phyloP scores from a whole-genome alignment of 805 yeast genomes.

The Wickerhamomyces alni region DNA sequence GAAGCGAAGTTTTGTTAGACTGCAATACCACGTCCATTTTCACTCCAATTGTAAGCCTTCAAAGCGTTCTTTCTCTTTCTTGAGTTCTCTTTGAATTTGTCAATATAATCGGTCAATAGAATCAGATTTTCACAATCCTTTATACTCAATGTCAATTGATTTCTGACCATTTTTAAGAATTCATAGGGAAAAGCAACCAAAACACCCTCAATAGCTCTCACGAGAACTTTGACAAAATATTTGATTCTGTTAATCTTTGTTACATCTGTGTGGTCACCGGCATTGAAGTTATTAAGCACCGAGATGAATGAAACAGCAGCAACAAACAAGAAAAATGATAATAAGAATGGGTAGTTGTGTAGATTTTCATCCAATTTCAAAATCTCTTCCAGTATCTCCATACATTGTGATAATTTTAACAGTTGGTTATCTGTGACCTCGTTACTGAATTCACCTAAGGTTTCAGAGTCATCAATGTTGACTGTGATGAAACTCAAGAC shows the following conservation, averaged over 20 bases:
- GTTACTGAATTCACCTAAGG: constrained; percentile 11
- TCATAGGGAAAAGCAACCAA: constrained; percentile 24
- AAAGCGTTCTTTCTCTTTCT: constrained; percentile 24
- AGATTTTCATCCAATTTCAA: constrained; percentile 14
- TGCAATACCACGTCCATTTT: constrained; percentile 32
- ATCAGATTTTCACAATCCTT: constrained; percentile 22
- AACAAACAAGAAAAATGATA: constrained; percentile 18
- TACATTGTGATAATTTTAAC: constrained; percentile 10
- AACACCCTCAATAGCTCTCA: constrained; percentile 20
- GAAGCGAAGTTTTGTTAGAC: constrained; percentile 10
- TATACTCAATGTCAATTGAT: constrained; percentile 15
- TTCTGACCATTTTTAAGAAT: constrained; percentile 22
- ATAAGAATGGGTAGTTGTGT: constrained; percentile 16
- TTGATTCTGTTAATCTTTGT: constrained; percentile 18
- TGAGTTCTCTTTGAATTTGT: constrained; percentile 15
- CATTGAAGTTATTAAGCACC: constrained; percentile 14
- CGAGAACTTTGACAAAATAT: constrained; percentile 17
- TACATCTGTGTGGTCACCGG: constrained; percentile 10
- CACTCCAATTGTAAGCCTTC: constrained; percentile 29
- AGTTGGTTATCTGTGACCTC: constrained; percentile 12
- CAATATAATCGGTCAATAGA: constrained; percentile 14
- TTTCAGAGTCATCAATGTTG: constrained; percentile 8
- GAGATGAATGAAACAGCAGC: constrained; percentile 17
- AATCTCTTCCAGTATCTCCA: constrained; percentile 15
- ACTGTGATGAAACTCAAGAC: constrained; percentile 15